phyloP scores from a whole-genome alignment of 768 basidiomycete species.

The Rhodosporidiobolus odoratus region DNA sequence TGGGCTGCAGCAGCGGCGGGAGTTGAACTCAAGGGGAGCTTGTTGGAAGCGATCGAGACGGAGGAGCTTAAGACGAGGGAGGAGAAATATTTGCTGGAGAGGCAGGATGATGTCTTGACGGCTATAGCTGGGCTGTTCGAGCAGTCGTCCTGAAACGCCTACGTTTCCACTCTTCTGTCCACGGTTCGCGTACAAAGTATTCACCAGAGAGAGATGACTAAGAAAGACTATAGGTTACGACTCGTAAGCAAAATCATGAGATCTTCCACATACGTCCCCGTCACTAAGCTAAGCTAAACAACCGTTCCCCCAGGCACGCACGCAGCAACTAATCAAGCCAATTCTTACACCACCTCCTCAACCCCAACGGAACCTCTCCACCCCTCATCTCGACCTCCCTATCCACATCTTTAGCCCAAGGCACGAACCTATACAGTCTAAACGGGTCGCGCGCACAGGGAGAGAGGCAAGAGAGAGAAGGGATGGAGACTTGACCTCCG shows the following conservation, averaged over 20 bases:
- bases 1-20: neutral
- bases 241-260: no score
- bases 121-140: neutral
- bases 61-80: neutral
- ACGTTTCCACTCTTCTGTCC: neutral
- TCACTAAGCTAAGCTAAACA: neutral
- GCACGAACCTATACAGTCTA: conserved; percentile 22
- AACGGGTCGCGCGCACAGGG: conserved; percentile 26
- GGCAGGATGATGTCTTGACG: neutral
- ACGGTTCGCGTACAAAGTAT: no score
- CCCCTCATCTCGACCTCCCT: conserved; percentile 20
- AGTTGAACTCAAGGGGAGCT: neutral
- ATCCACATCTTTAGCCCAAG: conserved; percentile 22
- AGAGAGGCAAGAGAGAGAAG: conserved; percentile 1
- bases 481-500: conserved; percentile 1
- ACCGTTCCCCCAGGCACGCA: neutral
- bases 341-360: conserved; percentile 29
- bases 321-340: neutral
- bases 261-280: no score
- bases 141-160: no score
- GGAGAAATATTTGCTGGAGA: neutral
- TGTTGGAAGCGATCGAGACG: neutral
- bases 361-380: conserved; percentile 10
- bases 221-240: no score
- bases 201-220: neutral